Evolutionary conservation across 1,284 basidiomycete species (phyloP).

Genomic region (Pterula multifida): DNA sequence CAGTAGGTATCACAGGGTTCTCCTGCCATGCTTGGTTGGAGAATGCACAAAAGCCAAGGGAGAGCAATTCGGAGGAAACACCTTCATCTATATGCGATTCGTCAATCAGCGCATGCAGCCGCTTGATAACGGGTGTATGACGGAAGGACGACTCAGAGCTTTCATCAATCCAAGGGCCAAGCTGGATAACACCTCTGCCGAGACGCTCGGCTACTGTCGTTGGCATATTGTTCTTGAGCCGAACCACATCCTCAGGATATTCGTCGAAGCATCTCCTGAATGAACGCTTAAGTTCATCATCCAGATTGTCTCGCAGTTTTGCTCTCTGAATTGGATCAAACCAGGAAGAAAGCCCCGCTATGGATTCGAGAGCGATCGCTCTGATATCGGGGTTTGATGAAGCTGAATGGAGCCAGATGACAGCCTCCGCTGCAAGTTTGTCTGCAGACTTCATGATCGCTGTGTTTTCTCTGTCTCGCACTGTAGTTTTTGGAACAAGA

Average conservation of each 20-base stretch:
- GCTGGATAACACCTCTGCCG: neutral
- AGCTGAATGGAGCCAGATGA: neutral
- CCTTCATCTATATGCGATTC: neutral
- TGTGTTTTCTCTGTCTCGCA: neutral
- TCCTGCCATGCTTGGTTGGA: neutral
- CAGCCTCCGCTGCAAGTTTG: neutral
- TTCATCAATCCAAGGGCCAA: neutral
- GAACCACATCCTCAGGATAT: neutral
- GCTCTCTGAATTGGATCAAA: neutral
- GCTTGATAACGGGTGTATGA: neutral
- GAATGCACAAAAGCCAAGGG: neutral
- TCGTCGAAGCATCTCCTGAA: neutral
- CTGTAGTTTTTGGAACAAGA: neutral
- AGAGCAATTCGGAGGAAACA: neutral
- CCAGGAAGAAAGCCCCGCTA: neutral
- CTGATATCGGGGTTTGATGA: neutral
- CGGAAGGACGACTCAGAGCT: neutral
- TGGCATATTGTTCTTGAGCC: neutral
- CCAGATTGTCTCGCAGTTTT: neutral
- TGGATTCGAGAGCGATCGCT: neutral
- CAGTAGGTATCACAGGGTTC: neutral
- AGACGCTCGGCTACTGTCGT: neutral
- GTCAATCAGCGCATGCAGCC: neutral
- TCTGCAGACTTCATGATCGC: neutral
- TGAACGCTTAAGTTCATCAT: neutral